Evolutionary conservation across 352 stramenopile genomes (phyloP), one percentile per base, ranked within the genome.

Genomic region (Phytophthora colocasiae): DNA sequence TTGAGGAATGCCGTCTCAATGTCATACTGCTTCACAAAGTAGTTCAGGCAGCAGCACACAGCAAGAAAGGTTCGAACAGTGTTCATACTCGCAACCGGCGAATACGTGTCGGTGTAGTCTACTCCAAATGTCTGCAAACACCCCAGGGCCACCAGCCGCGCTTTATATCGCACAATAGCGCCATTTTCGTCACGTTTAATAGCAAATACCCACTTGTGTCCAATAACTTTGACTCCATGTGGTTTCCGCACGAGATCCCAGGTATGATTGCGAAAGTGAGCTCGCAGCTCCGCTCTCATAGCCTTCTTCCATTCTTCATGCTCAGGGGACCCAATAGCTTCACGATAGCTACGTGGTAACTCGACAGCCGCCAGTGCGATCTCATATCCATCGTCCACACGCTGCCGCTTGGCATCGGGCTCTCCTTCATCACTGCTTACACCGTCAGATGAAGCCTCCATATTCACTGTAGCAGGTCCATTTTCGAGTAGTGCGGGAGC

Each of bases 61-160:
- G 59, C 45, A 2, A 80, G 27, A 38, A 76, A 69, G 6, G 55
- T n/a, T 12, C 74, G 60, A 6, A 82, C 17, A 0, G 66, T 69
- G 29, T 66, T 52, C 2, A 72, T 19, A 34, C 60, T 59, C 6
- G 73, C 49, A 5, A 77, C 74, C 3, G 70, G 71, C 1, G 70
- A 69, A 31, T 73, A 78, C 3, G 60, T 80, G 15, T 76, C 24
- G 0, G 6, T 34, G 43, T 66, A 78, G 34, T 80, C 62, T 0
- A 80, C 31, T 14, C 58, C 27, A 31, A 47, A 58, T 6, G 22
- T 58, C 40, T 80, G 74, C 14, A 55, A 14, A 49, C 49, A 83
- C 10, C 27, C 27, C 6, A 31, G 6, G 6, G 6, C 6, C 4
- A 31, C 71, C 0, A 78, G 34, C 8, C 75, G 51, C 26, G 67